A percentile compares a stretch with the other conserved stretches of the same genome.
These are phyloP conservation scores for Ustilago nuda DNA, from an alignment of 1,284 basidiomycete species.

Conservation along the genomic window DNA sequence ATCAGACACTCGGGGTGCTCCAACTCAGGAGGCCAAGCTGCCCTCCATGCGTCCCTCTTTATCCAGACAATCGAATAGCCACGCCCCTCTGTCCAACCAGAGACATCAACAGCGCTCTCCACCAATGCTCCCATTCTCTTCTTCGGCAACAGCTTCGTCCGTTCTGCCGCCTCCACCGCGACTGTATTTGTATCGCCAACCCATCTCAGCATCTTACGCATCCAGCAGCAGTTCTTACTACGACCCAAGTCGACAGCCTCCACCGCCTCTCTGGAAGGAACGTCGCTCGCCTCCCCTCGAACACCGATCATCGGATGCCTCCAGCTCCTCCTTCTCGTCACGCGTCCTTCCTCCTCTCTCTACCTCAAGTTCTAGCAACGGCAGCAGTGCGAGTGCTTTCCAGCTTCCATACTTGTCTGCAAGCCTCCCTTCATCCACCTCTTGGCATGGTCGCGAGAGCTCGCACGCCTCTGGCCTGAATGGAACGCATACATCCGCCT, in stretches of 20 bases:
- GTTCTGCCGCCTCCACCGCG: constrained; percentile 40
- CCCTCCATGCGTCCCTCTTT: constrained; percentile 24
- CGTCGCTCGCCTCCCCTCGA: constrained; percentile 38
- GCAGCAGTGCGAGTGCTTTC: constrained; percentile 19
- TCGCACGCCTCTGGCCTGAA: constrained; percentile 6
- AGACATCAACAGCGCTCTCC: constrained; percentile 27
- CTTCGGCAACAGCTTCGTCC: constrained; percentile 8
- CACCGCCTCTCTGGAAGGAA: constrained; percentile 33
- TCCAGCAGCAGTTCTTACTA: constrained; percentile 22
- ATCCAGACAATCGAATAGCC: constrained; percentile 14
- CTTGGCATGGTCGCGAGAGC: constrained; percentile 30
- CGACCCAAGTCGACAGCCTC: constrained; percentile 29
- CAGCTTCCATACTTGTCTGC: constrained; percentile 42
- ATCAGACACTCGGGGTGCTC: constrained; percentile 7
- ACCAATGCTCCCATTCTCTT: constrained; percentile 14
- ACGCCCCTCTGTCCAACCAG: constrained; percentile 9
- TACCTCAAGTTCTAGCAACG: constrained; percentile 21
- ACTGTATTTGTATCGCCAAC: constrained; percentile 47
- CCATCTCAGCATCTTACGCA: constrained; percentile 44
- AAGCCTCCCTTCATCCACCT: constrained; percentile 32
- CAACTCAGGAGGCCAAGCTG: constrained; percentile 9
- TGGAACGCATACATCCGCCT: constrained; percentile 6
- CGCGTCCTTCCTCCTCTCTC: constrained; percentile 38
- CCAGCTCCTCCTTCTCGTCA: constrained; percentile 31
- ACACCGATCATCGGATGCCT: constrained; percentile 25